Evolutionary conservation across 2,329 filamentous ascomycete species (phyloP).

Genomic region (Aspergillus latus): DNA sequence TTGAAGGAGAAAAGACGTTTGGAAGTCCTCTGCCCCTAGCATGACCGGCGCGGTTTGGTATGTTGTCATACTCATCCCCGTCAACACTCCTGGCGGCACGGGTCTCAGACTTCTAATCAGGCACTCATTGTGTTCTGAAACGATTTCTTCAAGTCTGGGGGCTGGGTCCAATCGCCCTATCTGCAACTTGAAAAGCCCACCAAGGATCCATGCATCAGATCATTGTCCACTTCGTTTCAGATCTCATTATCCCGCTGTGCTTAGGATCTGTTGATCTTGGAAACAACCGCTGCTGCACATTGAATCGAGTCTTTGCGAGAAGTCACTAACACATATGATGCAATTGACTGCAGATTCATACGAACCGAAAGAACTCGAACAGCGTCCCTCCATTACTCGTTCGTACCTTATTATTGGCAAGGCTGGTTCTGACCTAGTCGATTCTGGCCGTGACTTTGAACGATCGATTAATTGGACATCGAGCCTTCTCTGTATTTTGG

Average conservation of each 20-base stretch:
- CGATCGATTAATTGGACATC: neutral
- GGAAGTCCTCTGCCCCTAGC: constrained; percentile 16
- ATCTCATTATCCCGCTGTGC: constrained; percentile 8
- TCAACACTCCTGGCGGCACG: constrained; percentile 10
- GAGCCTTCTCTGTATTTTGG: constrained; percentile 4
- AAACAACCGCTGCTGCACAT: neutral
- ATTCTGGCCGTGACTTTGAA: constrained; percentile 3
- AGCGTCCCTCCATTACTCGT: neutral
- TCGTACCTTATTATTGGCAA: constrained; percentile 18
- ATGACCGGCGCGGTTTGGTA: constrained; percentile 28
- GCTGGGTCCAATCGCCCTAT: constrained; percentile 2
- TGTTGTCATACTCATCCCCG: constrained; percentile 13
- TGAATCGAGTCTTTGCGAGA: neutral
- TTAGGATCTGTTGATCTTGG: neutral
- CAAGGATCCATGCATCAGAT: constrained; percentile 13
- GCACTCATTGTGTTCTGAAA: constrained; percentile 17
- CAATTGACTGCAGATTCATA: constrained; percentile 15
- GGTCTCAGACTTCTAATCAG: constrained; percentile 9
- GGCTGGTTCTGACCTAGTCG: constrained; percentile 27
- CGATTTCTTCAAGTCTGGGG: neutral
- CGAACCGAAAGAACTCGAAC: constrained; percentile 8
- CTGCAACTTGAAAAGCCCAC: constrained; percentile 10
- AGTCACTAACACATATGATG: constrained; percentile 19
- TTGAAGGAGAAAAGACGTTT: constrained; percentile 9
- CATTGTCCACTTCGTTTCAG: constrained; percentile 16